Percentiles rank a stretch among this genome's conserved stretches.
Conservation (phyloP, 352 stramenopile genomes). For the Phytopythium chamaehyphon region DNA sequence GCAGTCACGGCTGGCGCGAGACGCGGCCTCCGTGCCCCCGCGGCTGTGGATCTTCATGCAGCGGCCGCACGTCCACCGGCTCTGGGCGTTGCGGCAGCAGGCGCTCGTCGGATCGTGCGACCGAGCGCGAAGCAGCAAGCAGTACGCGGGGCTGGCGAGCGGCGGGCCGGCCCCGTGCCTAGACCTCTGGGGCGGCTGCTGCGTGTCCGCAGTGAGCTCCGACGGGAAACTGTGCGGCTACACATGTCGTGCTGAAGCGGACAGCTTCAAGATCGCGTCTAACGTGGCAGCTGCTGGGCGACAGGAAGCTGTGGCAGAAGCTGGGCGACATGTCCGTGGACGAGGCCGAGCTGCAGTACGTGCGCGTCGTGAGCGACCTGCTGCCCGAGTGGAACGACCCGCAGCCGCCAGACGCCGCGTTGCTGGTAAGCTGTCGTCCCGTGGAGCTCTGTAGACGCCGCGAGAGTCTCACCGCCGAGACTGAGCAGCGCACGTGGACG, state of each 20-base stretch:
- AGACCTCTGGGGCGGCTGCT: conserved; percentile 30
- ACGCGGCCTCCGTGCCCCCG: conserved; percentile 41
- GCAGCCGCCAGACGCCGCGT: conserved; percentile 40
- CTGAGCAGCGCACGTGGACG: conserved; percentile 54
- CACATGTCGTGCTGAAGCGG: too few relatives aligned
- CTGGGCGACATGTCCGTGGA: conserved; percentile 43
- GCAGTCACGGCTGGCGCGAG: conserved; percentile 47
- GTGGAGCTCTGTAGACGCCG: neutral
- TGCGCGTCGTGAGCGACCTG: conserved; percentile 49
- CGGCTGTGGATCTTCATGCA: conserved; percentile 44
- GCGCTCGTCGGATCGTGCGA: conserved; percentile 58
- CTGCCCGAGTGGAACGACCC: conserved; percentile 50
- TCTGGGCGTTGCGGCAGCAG: conserved; percentile 63
- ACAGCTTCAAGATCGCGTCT: too few relatives aligned
- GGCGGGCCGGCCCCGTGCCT: neutral
- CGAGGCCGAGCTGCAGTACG: conserved; percentile 47
- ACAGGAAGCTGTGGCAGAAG: conserved; percentile 59
- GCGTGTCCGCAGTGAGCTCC: conserved; percentile 25
- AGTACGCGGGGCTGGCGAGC: conserved; percentile 21
- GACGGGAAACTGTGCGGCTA: conserved; percentile 40
- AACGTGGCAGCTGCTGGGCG: conserved; percentile 5
- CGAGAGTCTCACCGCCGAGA: neutral
- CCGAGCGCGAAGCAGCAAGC: conserved; percentile 37
- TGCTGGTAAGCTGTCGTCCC: conserved; percentile 28
- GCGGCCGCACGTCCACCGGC: conserved; percentile 24